A percentile compares a stretch with the other conserved stretches of the same genome.
phyloP scores from a whole-genome alignment of 176 grass and related monocot genomes.

The Calamus simplicifolius region DNA sequence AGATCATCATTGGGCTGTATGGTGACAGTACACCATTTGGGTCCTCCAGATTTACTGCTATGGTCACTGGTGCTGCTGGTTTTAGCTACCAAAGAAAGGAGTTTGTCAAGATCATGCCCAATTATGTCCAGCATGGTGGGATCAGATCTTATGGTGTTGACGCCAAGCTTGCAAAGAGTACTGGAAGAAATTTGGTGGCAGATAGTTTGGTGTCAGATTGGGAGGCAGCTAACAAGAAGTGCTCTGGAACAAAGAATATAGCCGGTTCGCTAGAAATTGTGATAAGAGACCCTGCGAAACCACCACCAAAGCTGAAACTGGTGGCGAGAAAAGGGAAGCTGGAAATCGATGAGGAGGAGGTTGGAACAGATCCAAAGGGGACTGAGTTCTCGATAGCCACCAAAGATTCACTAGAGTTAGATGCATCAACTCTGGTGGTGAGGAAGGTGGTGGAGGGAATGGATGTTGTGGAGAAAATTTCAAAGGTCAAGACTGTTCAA shows the following conservation, averaged over 20 bases:
- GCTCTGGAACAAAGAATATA: slow-evolving; percentile 23
- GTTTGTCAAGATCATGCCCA: slow-evolving; percentile 73
- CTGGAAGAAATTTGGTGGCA: slow-evolving; percentile 20
- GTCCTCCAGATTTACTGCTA: slow-evolving; percentile 50
- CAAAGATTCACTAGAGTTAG: slow-evolving; percentile 51
- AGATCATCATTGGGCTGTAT: slow-evolving; percentile 62
- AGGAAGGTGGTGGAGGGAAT: slow-evolving; percentile 75
- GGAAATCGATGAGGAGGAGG: slow-evolving; percentile 60
- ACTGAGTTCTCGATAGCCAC: slow-evolving; percentile 77
- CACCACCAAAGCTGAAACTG: slow-evolving; percentile 75
- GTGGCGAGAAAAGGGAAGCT: slow-evolving; percentile 70
- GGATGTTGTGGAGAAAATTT: slow-evolving; percentile 75
- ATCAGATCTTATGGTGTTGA: slow-evolving; percentile 50
- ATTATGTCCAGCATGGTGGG: slow-evolving; percentile 81
- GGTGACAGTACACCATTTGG: slow-evolving; percentile 37
- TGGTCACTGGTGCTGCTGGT: slow-evolving; percentile 40
- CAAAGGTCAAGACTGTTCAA: slow-evolving; percentile 61
- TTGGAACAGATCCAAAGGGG: slow-evolving; percentile 48
- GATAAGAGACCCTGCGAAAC: slow-evolving; percentile 59
- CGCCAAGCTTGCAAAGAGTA: slow-evolving; percentile 20
- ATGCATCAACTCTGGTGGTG: slow-evolving; percentile 49
- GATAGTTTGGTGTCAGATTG: slow-evolving; percentile 43
- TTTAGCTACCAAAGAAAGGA: slow-evolving; percentile 86
- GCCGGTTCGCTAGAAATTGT: slow-evolving; percentile 62
- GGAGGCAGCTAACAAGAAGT: slow-evolving; percentile 32